These are phyloP conservation scores for Seiridium cupressi DNA, from an alignment of 2,329 filamentous ascomycete genomes.

Conservation along the genomic window DNA sequence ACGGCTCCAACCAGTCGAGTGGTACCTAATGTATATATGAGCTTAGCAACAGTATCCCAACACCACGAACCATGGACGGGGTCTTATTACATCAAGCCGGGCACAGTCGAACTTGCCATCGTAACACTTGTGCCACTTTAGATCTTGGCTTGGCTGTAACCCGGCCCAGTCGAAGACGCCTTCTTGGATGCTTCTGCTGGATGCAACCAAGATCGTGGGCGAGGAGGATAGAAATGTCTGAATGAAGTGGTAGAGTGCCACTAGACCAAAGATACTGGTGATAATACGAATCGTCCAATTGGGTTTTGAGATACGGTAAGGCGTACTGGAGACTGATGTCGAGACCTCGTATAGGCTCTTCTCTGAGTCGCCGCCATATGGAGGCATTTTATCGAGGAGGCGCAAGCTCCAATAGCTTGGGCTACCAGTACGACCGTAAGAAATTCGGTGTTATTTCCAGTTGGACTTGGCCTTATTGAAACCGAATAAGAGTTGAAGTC, in stretches of 20 bases:
- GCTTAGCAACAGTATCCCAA: neutral
- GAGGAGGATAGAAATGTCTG: neutral
- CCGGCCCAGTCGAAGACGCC: conserved; percentile 16
- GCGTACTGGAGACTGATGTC: neutral
- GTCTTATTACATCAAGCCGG: conserved; percentile 24
- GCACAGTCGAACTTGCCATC: conserved; percentile 33
- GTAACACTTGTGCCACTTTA: conserved; percentile 34
- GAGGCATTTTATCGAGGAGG: too few relatives aligned
- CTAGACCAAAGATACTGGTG: neutral
- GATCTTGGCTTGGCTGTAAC: conserved; percentile 27
- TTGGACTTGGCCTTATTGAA: too few relatives aligned
- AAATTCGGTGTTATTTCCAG: too few relatives aligned
- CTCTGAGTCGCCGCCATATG: too few relatives aligned
- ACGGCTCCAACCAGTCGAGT: conserved; percentile 37
- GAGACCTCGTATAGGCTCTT: too few relatives aligned
- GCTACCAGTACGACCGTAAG: too few relatives aligned
- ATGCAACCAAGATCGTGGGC: neutral
- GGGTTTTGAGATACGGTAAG: neutral
- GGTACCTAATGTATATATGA: conserved; percentile 23
- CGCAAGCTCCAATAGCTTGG: too few relatives aligned
- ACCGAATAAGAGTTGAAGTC: too few relatives aligned
- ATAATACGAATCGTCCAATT: neutral
- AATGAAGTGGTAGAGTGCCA: neutral
- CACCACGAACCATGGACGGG: too few relatives aligned
- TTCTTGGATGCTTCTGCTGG: neutral